Percentiles rank a stretch among this genome's conserved stretches.
Evolutionary conservation across 305 asterid species (phyloP).

Genomic region (Fraxinus platypoda): DNA sequence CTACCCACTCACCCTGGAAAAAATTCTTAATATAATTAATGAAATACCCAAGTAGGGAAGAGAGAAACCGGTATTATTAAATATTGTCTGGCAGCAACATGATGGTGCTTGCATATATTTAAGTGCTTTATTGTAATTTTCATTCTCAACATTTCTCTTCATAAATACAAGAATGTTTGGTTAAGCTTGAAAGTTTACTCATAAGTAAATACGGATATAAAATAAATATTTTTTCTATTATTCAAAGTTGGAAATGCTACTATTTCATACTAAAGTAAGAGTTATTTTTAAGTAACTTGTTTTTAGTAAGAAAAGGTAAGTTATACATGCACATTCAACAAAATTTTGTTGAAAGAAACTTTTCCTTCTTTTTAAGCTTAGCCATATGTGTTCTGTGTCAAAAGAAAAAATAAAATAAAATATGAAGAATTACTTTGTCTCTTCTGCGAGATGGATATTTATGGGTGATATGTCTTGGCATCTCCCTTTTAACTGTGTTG

Average conservation of each 20-base stretch:
- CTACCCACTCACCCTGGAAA: neutral
- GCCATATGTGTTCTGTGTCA: neutral
- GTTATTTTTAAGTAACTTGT: neutral
- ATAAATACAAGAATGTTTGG: neutral
- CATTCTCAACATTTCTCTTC: neutral
- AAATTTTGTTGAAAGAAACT: neutral
- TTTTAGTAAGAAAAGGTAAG: neutral
- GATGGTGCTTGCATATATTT: neutral
- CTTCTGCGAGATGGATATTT: neutral
- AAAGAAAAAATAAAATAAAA: neutral
- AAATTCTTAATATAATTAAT: neutral
- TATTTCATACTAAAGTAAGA: neutral
- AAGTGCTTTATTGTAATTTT: neutral
- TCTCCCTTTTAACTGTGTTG: slow-evolving; percentile 32
- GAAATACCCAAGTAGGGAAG: neutral
- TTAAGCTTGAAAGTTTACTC: neutral
- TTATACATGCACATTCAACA: neutral
- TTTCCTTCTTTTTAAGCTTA: neutral
- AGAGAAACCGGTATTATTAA: neutral
- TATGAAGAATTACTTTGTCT: neutral
- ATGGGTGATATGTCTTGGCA: neutral
- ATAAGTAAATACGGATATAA: neutral
- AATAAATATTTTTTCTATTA: neutral
- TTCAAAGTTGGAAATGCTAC: neutral
- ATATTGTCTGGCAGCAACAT: neutral